Base-by-base conservation (phyloP, 2,329 filamentous ascomycete species). In the Incumbomyces delicatus region DNA sequence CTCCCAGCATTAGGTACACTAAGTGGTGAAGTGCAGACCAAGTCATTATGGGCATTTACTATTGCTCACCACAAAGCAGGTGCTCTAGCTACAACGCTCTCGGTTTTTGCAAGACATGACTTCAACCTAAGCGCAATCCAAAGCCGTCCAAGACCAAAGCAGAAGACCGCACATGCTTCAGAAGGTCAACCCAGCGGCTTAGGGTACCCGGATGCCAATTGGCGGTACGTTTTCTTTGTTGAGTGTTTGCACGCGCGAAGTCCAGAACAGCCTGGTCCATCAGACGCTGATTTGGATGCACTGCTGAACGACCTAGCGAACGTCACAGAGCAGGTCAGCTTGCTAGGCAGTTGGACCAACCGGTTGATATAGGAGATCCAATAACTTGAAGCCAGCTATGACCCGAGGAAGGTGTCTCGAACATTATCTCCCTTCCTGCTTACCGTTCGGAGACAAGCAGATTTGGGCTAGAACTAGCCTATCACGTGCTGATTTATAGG, bases 161-260 rank as follows among this genome's bases (percentile, higher is more conserved):
- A 68, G 71, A 55, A 79, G 84, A 16, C 12, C n/a, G 2, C 33
- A 22, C 13, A n/a, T n/a, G 22, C 3, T 22, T 11, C 18, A 7
- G 20, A 37, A 2, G 29, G 14, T n/a, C n/a, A 27, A 3, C 8
- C 33, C 3, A 35, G 10, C 13, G 22, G 17, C 20, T 3, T 13
- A 16, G 2, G 41, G 6, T 46, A 43, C 34, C 46, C 48, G 29
- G 49, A 46, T 31, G 44, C 49, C 22, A 53, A 50, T 31, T 96
- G 94, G 78, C 81, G 94, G 62, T 96, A 96, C 67, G 77, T 95
- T 32, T 95, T 96, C 68, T 89, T 96, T 61, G 81, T 95, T 27
- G 90, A 96, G 70, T 88, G 94, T 58, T 77, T 84, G 40, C 46
- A 55, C 32, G 20, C 16, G 3, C 34, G 20, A 8, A 22, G 22